These are phyloP conservation scores for Stagonosporopsis rhizophila DNA, from an alignment of 2,329 filamentous ascomycete genomes.

Conservation along the genomic window DNA sequence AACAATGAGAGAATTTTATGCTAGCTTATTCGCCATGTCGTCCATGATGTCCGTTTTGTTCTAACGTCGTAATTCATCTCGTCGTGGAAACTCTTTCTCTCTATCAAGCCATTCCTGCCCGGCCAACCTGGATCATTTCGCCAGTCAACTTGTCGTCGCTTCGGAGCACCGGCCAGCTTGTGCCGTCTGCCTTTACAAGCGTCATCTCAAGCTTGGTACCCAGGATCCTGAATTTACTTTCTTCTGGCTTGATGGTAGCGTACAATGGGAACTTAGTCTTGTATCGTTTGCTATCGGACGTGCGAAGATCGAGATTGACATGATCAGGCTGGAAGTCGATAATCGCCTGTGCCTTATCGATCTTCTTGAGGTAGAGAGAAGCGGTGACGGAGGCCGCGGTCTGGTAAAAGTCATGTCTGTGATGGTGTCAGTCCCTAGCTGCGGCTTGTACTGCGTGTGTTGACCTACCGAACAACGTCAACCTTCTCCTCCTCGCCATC, in stretches of 20 bases:
- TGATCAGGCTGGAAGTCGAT: slow-evolving; percentile 70
- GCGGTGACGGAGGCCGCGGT: slow-evolving; percentile 84
- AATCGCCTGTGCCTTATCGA: slow-evolving; percentile 79
- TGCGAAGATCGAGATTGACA: slow-evolving; percentile 82
- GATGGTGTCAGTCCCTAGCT: not conserved
- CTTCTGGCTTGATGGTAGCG: slow-evolving; percentile 74
- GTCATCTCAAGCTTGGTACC: slow-evolving; percentile 88
- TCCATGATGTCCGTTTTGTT: not conserved
- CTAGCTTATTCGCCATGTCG: not conserved
- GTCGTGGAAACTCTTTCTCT: not conserved
- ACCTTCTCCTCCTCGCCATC: slow-evolving; percentile 73
- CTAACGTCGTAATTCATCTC: slow-evolving; percentile 17
- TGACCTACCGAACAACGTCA: slow-evolving; percentile 72
- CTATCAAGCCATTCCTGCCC: slow-evolving; percentile 61
- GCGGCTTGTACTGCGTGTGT: not conserved
- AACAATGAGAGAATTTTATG: not conserved
- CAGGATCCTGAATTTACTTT: slow-evolving; percentile 80
- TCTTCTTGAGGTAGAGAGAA: slow-evolving; percentile 96
- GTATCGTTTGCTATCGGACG: slow-evolving; percentile 85
- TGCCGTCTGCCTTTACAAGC: slow-evolving; percentile 74
- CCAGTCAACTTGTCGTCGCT: slow-evolving; percentile 75
- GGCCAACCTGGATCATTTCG: slow-evolving; percentile 89
- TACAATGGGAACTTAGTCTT: slow-evolving; percentile 76
- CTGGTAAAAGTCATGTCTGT: slow-evolving; percentile 91
- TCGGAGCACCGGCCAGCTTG: slow-evolving; percentile 84